phyloP scores from a whole-genome alignment of 768 basidiomycete species.

The Mycena galericulata region DNA sequence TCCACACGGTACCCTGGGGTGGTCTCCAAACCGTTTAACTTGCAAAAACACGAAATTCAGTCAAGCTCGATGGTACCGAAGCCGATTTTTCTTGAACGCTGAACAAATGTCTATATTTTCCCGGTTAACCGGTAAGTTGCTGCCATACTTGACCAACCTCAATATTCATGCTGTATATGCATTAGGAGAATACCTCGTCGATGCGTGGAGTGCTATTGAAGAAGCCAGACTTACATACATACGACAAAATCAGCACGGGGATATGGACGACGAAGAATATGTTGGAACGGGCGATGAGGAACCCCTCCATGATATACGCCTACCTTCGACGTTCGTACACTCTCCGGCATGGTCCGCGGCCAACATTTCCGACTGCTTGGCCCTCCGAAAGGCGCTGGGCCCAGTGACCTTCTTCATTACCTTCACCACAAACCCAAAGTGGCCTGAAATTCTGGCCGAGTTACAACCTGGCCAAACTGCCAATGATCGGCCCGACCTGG shows the following conservation, averaged over 20 bases:
- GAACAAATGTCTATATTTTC: background rate
- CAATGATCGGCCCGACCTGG: constrained; percentile 8
- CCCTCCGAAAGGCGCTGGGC: background rate
- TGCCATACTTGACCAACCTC: background rate
- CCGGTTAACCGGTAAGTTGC: background rate
- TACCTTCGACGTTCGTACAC: background rate
- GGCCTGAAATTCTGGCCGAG: background rate
- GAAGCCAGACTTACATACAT: background rate
- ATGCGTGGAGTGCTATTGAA: background rate
- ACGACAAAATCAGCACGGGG: background rate
- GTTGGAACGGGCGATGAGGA: background rate
- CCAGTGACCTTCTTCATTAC: background rate
- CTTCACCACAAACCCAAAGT: constrained; percentile 13
- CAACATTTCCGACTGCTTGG: constrained; percentile 8
- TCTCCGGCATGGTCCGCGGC: constrained; percentile 1
- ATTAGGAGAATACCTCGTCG: background rate
- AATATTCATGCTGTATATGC: background rate
- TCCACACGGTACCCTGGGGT: background rate
- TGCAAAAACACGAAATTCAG: background rate
- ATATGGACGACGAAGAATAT: background rate
- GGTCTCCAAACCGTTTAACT: background rate
- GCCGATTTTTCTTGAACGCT: constrained; percentile 1
- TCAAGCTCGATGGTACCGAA: background rate
- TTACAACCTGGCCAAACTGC: background rate
- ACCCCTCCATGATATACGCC: background rate